Conservation (phyloP, 2,329 filamentous ascomycete genomes). For the Gaeumannomyces sp. region DNA sequence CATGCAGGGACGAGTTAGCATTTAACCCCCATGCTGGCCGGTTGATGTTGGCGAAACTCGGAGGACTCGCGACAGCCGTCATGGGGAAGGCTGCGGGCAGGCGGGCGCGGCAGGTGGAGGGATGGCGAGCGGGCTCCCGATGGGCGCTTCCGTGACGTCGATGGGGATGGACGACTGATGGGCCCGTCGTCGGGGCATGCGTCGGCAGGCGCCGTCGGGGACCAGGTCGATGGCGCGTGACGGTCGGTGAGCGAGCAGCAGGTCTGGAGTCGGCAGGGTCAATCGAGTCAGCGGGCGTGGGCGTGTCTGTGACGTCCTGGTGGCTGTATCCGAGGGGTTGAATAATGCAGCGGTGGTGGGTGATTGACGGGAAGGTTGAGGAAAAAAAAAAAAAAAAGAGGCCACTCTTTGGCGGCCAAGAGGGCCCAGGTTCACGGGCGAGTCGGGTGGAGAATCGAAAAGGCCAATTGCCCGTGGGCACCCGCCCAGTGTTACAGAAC, state of each 20-base stretch:
- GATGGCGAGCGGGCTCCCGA: neutral
- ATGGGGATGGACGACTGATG: neutral
- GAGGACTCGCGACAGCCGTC: slow-evolving; percentile 63
- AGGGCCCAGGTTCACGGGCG: neutral
- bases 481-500: neutral
- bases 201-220: neutral
- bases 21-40: slow-evolving; percentile 62
- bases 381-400: neutral
- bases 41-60: slow-evolving; percentile 57
- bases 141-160: slow-evolving; percentile 11
- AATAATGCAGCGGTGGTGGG: neutral
- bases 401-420: neutral
- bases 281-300: neutral
- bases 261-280: neutral
- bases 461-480: neutral
- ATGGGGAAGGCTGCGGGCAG: slow-evolving; percentile 38
- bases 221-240: slow-evolving; percentile 7
- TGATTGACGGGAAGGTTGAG: neutral
- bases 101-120: neutral
- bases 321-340: neutral
- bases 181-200: neutral
- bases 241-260: slow-evolving; percentile 12
- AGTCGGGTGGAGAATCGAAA: neutral
- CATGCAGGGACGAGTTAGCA: slow-evolving; percentile 44
- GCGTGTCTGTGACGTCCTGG: neutral